Percentiles rank a stretch among this genome's conserved stretches.
These are phyloP conservation scores for Acacia pycnantha DNA, from an alignment of 331 rosid genomes.

Conservation along the genomic window DNA sequence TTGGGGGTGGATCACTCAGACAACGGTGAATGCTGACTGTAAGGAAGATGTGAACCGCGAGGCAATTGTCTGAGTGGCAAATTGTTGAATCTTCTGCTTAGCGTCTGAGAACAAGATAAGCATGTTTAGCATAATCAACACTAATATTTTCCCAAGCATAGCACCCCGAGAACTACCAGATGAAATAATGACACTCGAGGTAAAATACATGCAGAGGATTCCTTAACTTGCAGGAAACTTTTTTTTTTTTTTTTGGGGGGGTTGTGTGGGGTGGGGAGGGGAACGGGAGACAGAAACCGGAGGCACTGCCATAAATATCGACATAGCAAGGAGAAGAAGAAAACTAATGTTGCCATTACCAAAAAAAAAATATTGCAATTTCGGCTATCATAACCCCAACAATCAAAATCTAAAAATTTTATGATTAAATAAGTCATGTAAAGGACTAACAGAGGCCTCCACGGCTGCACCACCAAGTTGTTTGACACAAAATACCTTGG, in stretches of 20 bases:
- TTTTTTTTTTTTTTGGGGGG: too few species aligned
- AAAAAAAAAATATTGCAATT: not conserved
- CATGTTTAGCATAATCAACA: not conserved
- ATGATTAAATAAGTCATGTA: not conserved
- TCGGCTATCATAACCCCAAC: not conserved
- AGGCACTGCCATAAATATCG: not conserved
- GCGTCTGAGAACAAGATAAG: slow-evolving; percentile 60
- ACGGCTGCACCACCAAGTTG: not conserved
- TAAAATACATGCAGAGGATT: not conserved
- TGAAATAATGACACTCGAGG: not conserved
- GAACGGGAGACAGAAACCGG: not conserved
- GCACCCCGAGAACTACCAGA: not conserved
- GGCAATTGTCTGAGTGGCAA: slow-evolving; percentile 75
- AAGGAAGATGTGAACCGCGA: slow-evolving; percentile 64
- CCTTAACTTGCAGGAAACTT: not conserved
- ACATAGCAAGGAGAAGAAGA: not conserved
- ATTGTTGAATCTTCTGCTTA: slow-evolving; percentile 84
- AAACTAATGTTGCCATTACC: not conserved
- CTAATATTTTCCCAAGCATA: not conserved
- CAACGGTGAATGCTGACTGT: slow-evolving; percentile 78
- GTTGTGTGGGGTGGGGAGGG: too few species aligned
- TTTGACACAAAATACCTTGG: not conserved
- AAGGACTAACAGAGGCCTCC: not conserved
- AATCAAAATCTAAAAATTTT: not conserved
- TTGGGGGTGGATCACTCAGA: slow-evolving; percentile 40